phyloP scores from a whole-genome alignment of 208 protist genomes.

The Trypanosoma platydactyli region DNA sequence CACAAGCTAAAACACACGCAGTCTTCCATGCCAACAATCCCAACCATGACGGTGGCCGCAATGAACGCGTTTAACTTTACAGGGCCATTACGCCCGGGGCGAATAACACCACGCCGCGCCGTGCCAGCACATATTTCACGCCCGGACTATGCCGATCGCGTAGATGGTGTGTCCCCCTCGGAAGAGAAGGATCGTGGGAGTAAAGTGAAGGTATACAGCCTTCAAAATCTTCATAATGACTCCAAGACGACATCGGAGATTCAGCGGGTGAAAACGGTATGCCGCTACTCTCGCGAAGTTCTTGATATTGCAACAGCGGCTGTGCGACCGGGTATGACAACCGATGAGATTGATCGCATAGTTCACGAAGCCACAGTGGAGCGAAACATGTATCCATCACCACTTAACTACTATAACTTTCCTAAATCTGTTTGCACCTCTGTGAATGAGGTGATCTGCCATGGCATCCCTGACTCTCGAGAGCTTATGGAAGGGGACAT shows the following conservation, averaged over 20 bases:
- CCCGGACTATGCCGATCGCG: conserved; percentile 88
- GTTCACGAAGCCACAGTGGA: conserved; percentile 91
- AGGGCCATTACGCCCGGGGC: conserved; percentile 77
- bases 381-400: conserved; percentile 96
- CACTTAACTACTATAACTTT: conserved; percentile 98
- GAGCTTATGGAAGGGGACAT: conserved; percentile 97
- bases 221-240: conserved; percentile 82
- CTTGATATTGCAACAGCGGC: conserved; percentile 93
- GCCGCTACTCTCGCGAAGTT: conserved; percentile 90
- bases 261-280: conserved; percentile 89
- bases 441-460: conserved; percentile 95
- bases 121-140: conserved; percentile 72
- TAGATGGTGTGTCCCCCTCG: conserved; percentile 65
- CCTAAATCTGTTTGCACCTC: conserved; percentile 98
- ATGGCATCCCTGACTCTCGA: conserved; percentile 96
- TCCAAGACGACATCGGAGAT: conserved; percentile 68
- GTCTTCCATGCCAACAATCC: conserved; percentile 66
- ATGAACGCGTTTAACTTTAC: conserved; percentile 80
- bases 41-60: conserved; percentile 83
- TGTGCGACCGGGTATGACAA: conserved; percentile 94
- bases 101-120: conserved; percentile 77
- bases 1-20: conserved; percentile 89
- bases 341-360: conserved; percentile 97
- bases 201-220: conserved; percentile 65
- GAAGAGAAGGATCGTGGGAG: conserved; percentile 81